Conservation (phyloP, 371 early-diverging fungal species). For the Mortierella sp. region DNA sequence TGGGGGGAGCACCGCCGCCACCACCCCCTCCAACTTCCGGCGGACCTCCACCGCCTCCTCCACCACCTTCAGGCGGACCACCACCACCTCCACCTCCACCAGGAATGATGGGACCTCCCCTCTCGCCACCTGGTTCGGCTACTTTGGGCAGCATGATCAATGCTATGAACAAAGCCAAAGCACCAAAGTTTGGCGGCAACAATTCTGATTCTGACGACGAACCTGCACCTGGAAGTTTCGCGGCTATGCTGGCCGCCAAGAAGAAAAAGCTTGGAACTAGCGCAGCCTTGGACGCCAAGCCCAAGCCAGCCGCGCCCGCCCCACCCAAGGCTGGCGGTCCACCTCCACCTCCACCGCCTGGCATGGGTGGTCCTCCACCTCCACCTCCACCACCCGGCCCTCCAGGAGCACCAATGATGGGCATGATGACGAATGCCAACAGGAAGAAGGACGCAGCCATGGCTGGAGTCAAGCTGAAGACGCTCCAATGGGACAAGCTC, state of each 20-base stretch:
- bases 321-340: conserved; percentile 39
- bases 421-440: conserved; percentile 33
- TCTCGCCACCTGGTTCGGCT: conserved; percentile 10
- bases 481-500: conserved; percentile 90
- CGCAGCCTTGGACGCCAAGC: conserved; percentile 24
- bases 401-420: conserved; percentile 16
- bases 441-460: conserved; percentile 74
- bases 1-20: background rate
- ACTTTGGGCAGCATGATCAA: conserved; percentile 32
- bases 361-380: conserved; percentile 50
- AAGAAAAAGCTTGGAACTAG: conserved; percentile 43
- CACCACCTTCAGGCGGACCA: background rate
- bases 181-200: conserved; percentile 11
- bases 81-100: conserved; percentile 17
- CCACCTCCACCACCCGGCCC: conserved; percentile 58
- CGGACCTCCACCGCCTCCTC: background rate
- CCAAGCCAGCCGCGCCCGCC: conserved; percentile 39
- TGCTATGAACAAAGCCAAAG: conserved; percentile 28
- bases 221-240: conserved; percentile 33
- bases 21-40: background rate
- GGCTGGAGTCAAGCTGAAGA: conserved; percentile 84
- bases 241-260: conserved; percentile 55
- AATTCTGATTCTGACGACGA: conserved; percentile 14
- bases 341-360: conserved; percentile 51
- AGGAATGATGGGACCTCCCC: conserved; percentile 11